Evolutionary conservation across 2,329 filamentous ascomycete genomes (phyloP).

Genomic region (Trichoderma afroharzianum): DNA sequence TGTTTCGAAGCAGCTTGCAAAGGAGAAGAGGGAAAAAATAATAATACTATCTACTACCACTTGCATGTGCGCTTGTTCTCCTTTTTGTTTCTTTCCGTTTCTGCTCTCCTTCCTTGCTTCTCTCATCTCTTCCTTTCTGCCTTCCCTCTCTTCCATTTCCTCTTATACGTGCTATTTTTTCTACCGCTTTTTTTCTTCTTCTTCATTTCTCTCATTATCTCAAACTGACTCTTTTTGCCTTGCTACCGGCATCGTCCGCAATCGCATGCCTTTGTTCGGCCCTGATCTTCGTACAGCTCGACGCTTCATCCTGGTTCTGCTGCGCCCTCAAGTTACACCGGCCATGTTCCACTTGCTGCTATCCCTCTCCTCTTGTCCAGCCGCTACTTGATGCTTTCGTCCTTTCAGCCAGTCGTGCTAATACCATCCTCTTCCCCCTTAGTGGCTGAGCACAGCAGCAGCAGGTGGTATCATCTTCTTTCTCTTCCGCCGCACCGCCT

Average conservation of each 20-base stretch:
- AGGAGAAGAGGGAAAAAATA: background rate
- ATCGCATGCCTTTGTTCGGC: background rate
- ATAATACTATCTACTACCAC: background rate
- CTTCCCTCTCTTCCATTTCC: background rate
- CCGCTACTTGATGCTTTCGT: slow-evolving; percentile 17
- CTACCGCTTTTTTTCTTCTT: too few species aligned
- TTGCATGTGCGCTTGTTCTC: background rate
- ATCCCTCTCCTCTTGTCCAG: slow-evolving; percentile 20
- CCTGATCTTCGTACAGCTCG: slow-evolving; percentile 12
- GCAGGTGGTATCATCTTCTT: slow-evolving; percentile 4
- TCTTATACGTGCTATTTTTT: background rate
- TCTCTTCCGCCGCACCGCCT: slow-evolving; percentile 1
- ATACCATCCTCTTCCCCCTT: slow-evolving; percentile 1
- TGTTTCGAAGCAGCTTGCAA: background rate
- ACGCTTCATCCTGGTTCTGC: slow-evolving; percentile 16
- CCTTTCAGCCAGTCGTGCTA: slow-evolving; percentile 10
- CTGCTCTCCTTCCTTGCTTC: background rate
- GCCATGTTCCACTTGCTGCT: slow-evolving; percentile 26
- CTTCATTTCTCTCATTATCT: background rate
- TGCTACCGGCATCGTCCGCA: background rate
- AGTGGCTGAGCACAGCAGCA: slow-evolving; percentile 17
- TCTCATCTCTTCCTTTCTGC: background rate
- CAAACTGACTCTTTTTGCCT: background rate
- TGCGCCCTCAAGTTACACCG: slow-evolving; percentile 24
- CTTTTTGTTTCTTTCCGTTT: background rate